Percentiles rank a stretch among this genome's conserved stretches.
These are phyloP conservation scores for Beauveria varroae DNA, from an alignment of 2,329 filamentous ascomycete species.

Conservation along the genomic window DNA sequence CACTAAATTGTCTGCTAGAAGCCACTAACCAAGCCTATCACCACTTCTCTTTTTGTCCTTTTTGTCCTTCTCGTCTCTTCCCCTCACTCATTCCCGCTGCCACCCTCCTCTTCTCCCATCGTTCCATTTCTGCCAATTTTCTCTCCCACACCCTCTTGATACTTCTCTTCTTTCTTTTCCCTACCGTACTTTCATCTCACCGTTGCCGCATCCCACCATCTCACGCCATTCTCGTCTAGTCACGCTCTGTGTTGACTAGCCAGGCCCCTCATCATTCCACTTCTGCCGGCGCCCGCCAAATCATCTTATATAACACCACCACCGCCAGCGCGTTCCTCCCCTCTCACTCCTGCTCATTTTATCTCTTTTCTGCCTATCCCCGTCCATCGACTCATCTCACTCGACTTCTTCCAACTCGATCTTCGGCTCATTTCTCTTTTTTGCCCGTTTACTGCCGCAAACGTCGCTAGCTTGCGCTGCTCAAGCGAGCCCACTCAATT, in stretches of 20 bases:
- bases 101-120: not conserved
- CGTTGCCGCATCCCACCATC: not conserved
- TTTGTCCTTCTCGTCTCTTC: not conserved
- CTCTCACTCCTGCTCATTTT: not conserved
- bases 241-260: not conserved
- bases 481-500: not conserved
- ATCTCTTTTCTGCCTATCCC: not conserved
- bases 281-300: not conserved
- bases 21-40: not conserved
- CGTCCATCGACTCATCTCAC: not conserved
- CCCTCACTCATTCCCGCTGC: not conserved
- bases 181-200: not conserved
- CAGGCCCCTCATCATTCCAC: not conserved
- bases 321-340: not conserved
- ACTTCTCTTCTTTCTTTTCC: not conserved
- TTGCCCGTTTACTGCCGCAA: not conserved
- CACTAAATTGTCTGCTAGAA: not conserved
- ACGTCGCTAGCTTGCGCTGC: slow-evolving; percentile 2
- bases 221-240: not conserved
- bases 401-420: not conserved
- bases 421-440: not conserved
- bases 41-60: not conserved
- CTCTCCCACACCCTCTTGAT: not conserved
- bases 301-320: slow-evolving; percentile 4
- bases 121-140: not conserved